Evolutionary conservation across 345 rosid species (phyloP).

Genomic region (Aethionema arabicum): DNA sequence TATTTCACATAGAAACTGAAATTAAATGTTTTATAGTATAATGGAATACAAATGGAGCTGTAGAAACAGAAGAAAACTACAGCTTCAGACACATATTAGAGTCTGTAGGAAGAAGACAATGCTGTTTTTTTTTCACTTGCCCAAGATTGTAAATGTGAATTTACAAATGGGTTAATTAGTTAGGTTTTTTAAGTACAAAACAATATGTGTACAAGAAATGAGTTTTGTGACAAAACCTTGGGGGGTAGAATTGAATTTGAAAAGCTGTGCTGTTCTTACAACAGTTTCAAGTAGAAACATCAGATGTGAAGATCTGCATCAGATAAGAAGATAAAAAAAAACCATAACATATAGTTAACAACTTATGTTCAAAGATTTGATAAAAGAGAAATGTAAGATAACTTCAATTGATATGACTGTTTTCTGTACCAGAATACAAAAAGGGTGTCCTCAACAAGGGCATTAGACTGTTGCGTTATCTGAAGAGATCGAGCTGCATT

Average conservation of each 20-base stretch:
- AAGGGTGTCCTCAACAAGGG: conserved; percentile 11
- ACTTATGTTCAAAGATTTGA: neutral
- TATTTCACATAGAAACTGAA: neutral
- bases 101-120: conserved; percentile 13
- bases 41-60: neutral
- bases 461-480: conserved; percentile 3
- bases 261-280: neutral
- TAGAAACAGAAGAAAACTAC: neutral
- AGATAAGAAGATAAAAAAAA: neutral
- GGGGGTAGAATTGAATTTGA: neutral
- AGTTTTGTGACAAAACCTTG: conserved; percentile 14
- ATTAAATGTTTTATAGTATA: neutral
- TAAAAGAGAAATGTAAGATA: neutral
- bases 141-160: neutral
- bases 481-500: neutral
- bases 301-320: conserved; percentile 26
- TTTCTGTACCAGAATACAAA: neutral
- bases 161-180: neutral
- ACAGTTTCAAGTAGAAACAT: neutral
- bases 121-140: neutral
- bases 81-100: conserved; percentile 5
- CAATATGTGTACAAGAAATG: conserved; percentile 26
- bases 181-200: neutral
- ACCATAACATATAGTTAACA: conserved; percentile 5
- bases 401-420: neutral